Evolutionary conservation across 495 filamentous ascomycete genomes (phyloP).

Genomic region (Penicillium salamii): DNA sequence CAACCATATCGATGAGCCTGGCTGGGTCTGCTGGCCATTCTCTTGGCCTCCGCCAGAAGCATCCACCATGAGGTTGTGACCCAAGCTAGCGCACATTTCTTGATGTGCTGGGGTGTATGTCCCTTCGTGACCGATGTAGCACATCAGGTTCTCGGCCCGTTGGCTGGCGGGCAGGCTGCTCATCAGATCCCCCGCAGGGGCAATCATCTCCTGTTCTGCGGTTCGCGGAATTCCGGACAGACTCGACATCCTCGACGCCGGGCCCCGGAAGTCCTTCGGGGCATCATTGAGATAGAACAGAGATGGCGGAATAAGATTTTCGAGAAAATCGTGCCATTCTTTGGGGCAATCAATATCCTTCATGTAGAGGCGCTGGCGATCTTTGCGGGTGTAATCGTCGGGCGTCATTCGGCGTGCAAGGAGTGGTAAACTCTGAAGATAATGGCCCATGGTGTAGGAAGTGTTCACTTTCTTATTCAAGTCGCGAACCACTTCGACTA

Average conservation of each 20-base stretch:
- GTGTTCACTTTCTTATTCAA: conserved; percentile 65
- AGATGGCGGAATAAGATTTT: conserved; percentile 68
- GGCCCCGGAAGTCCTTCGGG: conserved; percentile 53
- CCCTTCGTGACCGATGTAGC: conserved; percentile 95
- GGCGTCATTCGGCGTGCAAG: conserved; percentile 72
- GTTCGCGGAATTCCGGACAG: neutral
- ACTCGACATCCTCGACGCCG: conserved; percentile 11
- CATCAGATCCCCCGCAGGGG: conserved; percentile 84
- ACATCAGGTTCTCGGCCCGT: conserved; percentile 96
- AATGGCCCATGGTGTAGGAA: conserved; percentile 80
- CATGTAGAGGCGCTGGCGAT: conserved; percentile 81
- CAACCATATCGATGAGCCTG: conserved; percentile 93
- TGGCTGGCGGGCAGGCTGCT: conserved; percentile 79
- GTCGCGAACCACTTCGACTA: conserved; percentile 70
- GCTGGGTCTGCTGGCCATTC: conserved; percentile 63
- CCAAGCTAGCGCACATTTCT: conserved; percentile 95
- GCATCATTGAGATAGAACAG: conserved; percentile 87
- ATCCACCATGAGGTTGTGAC: conserved; percentile 97
- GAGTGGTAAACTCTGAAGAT: conserved; percentile 75
- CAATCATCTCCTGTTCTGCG: conserved; percentile 32
- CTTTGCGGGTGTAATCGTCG: conserved; percentile 63
- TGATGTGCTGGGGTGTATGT: conserved; percentile 95
- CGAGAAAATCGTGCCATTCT: conserved; percentile 77
- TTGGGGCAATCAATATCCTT: conserved; percentile 93
- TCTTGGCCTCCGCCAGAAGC: conserved; percentile 59